phyloP scores from a whole-genome alignment of 1,284 basidiomycete species.

The Ustilago hordei region DNA sequence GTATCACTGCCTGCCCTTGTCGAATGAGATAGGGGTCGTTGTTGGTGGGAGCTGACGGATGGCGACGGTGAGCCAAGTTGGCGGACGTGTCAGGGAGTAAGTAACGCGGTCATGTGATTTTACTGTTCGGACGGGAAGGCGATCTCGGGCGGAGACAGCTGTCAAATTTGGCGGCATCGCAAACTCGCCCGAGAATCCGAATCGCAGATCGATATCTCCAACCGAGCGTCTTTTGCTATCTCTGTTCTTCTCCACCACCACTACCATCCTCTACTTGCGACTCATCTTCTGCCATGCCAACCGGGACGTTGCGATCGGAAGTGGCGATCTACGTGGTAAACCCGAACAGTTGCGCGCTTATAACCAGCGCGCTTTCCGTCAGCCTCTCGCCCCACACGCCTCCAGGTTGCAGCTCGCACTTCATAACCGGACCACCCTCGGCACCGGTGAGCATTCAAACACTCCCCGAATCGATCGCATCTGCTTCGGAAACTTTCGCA shows the following conservation, averaged over 20 bases:
- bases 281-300: neutral
- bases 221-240: neutral
- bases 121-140: neutral
- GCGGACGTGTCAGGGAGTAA: too few species aligned
- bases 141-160: constrained; percentile 2
- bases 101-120: too few species aligned
- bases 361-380: too few species aligned
- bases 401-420: too few species aligned
- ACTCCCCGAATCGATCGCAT: constrained; percentile 18
- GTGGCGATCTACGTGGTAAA: constrained; percentile 34
- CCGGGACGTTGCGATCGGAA: neutral
- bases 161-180: constrained; percentile 16
- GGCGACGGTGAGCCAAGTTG: too few species aligned
- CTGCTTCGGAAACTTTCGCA: constrained; percentile 41
- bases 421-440: too few species aligned
- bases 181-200: constrained; percentile 39
- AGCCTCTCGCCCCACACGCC: too few species aligned
- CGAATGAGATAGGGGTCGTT: too few species aligned
- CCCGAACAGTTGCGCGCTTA: constrained; percentile 28
- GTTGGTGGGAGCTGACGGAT: too few species aligned
- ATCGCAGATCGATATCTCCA: constrained; percentile 5
- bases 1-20: too few species aligned
- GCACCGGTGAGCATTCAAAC: constrained; percentile 18
- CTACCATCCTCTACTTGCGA: neutral
- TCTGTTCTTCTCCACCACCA: neutral